Evolutionary conservation across 768 basidiomycete species (phyloP).

Genomic region (Myochromella boudieri): DNA sequence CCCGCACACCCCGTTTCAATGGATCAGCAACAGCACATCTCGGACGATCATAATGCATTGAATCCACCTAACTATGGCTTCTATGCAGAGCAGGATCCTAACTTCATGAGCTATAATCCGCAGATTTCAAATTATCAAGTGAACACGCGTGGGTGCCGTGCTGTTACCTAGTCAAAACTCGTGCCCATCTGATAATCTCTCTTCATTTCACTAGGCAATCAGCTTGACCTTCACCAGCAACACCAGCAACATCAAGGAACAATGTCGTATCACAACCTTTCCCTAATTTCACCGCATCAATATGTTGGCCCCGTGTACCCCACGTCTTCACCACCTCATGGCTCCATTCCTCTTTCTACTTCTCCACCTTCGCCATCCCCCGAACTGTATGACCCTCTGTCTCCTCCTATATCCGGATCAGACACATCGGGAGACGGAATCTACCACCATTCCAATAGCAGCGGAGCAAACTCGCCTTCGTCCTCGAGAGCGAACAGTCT

Average conservation of each 20-base stretch:
- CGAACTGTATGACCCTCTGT: slow-evolving; percentile 81
- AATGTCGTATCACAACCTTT: slow-evolving; percentile 53
- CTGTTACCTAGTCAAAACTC: slow-evolving; percentile 42
- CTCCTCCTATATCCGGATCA: slow-evolving; percentile 86
- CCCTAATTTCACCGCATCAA: slow-evolving; percentile 69
- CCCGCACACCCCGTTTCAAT: slow-evolving; percentile 37
- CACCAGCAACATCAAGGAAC: slow-evolving; percentile 57
- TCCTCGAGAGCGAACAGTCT: slow-evolving; percentile 76
- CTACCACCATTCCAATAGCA: slow-evolving; percentile 78
- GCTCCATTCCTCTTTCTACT: slow-evolving; percentile 58
- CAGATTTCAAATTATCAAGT: slow-evolving; percentile 56
- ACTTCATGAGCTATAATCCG: slow-evolving; percentile 55
- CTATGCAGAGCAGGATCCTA: slow-evolving; percentile 57
- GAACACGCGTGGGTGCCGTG: slow-evolving; percentile 70
- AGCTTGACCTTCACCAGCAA: slow-evolving; percentile 58
- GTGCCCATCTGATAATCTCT: slow-evolving; percentile 70
- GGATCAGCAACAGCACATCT: slow-evolving; percentile 45
- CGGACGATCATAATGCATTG: slow-evolving; percentile 47
- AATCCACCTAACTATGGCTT: slow-evolving; percentile 45
- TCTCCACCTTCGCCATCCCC: slow-evolving; percentile 78
- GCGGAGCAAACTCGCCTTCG: slow-evolving; percentile 74
- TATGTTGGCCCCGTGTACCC: slow-evolving; percentile 59
- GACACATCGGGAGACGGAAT: slow-evolving; percentile 84
- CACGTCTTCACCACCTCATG: slow-evolving; percentile 65
- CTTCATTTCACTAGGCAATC: slow-evolving; percentile 53